Conservation (phyloP, 495 filamentous ascomycete species). For the Penicillium coffeae region DNA sequence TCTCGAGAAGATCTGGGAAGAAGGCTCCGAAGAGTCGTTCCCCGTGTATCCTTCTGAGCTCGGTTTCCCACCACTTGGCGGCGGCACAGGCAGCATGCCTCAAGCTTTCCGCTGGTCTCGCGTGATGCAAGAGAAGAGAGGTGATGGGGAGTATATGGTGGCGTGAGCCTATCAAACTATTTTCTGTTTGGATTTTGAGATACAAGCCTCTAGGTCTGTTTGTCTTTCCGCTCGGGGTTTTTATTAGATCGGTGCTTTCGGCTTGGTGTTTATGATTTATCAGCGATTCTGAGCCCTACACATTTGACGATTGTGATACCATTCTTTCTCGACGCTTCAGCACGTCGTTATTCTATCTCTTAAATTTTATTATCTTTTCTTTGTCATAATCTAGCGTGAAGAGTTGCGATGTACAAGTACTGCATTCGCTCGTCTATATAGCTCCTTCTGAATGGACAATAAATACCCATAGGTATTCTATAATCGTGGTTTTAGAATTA, state of each 20-base stretch:
- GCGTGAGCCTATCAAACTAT: slow-evolving; percentile 43
- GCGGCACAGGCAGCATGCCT: slow-evolving; percentile 13
- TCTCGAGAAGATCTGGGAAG: slow-evolving; percentile 77
- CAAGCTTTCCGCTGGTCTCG: slow-evolving; percentile 72
- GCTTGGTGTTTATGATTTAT: slow-evolving; percentile 6
- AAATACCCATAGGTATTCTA: too few species aligned
- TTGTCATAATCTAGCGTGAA: too few species aligned
- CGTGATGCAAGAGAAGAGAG: slow-evolving; percentile 62
- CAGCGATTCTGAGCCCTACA: slow-evolving; percentile 12
- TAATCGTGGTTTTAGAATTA: too few species aligned
- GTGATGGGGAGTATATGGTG: slow-evolving; percentile 84
- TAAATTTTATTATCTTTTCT: too few species aligned
- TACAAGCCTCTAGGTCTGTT: background rate
- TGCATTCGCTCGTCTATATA: too few species aligned
- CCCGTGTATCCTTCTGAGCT: slow-evolving; percentile 17
- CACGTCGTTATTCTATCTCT: too few species aligned
- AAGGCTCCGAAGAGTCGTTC: slow-evolving; percentile 34
- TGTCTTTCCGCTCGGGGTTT: too few species aligned
- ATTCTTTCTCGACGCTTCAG: slow-evolving; percentile 3
- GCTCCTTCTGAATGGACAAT: too few species aligned
- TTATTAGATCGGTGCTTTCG: background rate
- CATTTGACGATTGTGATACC: slow-evolving; percentile 21
- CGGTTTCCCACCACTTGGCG: slow-evolving; percentile 17
- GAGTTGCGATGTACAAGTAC: too few species aligned
- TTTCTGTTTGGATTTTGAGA: background rate